Conservation (phyloP, 2,329 filamentous ascomycete genomes). For the Venturia carpophila region DNA sequence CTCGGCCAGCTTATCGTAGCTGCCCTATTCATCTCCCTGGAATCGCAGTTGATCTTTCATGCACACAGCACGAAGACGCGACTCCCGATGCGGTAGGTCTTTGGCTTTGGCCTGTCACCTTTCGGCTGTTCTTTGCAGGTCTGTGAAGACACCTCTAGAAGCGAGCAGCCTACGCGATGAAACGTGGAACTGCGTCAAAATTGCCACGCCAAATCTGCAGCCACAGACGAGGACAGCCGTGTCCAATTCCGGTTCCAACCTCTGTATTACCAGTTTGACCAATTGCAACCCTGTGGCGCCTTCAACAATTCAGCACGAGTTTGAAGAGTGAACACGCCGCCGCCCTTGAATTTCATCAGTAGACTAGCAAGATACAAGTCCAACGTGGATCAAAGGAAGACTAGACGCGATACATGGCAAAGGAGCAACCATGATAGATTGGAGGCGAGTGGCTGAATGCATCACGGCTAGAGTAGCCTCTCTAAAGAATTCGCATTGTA, state of each 20-base stretch:
- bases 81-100: not conserved
- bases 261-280: not conserved
- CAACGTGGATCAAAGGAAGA: not conserved
- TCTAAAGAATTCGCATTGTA: no score
- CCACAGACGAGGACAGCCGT: not conserved
- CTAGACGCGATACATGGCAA: not conserved
- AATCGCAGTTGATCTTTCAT: not conserved
- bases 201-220: not conserved
- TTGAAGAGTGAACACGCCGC: not conserved
- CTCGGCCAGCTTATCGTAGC: not conserved
- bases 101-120: not conserved
- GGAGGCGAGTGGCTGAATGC: not conserved
- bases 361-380: not conserved
- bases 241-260: not conserved
- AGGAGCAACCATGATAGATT: not conserved
- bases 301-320: not conserved
- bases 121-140: conserved; percentile 2
- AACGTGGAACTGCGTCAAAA: not conserved
- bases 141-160: not conserved
- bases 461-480: not conserved
- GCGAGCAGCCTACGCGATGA: not conserved
- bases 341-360: no score
- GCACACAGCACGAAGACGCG: conserved; percentile 1
- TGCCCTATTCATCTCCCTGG: not conserved
- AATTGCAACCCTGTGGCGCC: not conserved